Conservation (phyloP, 805 yeast genomes). For the Cyberlindnera subsufficiens region DNA sequence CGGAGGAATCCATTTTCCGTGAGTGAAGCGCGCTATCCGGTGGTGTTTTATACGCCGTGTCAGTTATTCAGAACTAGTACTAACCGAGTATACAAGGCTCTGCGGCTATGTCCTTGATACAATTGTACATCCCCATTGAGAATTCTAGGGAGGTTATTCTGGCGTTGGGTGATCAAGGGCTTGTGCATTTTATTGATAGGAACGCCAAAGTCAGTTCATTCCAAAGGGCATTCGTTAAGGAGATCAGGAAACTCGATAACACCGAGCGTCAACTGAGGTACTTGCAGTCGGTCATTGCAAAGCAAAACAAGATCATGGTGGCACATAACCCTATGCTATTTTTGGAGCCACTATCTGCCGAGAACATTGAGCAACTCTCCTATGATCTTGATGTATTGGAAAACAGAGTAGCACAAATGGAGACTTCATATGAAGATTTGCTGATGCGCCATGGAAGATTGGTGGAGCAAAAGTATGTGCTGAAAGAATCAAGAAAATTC, state of each 20-base stretch:
- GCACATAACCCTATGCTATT: conserved; percentile 26
- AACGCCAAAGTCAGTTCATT: conserved; percentile 76
- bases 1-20: conserved; percentile 36
- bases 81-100: conserved; percentile 43
- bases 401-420: conserved; percentile 65
- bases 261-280: conserved; percentile 78
- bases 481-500: conserved; percentile 42
- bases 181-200: conserved; percentile 84
- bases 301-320: conserved; percentile 35
- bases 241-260: conserved; percentile 76
- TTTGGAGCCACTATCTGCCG: conserved; percentile 26
- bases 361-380: conserved; percentile 59
- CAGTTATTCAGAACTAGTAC: not conserved
- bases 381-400: conserved; percentile 64
- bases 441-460: conserved; percentile 57
- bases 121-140: conserved; percentile 87
- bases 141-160: conserved; percentile 82
- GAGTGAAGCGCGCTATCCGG: conserved; percentile 6
- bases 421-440: conserved; percentile 61
- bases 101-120: conserved; percentile 95
- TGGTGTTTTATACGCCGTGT: not conserved
- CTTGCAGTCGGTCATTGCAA: conserved; percentile 43
- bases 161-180: conserved; percentile 79
- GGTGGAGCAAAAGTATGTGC: conserved; percentile 64
- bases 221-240: conserved; percentile 88